Base-by-base conservation (phyloP, 192 early-diverging fungal genomes). In the Linnemannia elongata region DNA sequence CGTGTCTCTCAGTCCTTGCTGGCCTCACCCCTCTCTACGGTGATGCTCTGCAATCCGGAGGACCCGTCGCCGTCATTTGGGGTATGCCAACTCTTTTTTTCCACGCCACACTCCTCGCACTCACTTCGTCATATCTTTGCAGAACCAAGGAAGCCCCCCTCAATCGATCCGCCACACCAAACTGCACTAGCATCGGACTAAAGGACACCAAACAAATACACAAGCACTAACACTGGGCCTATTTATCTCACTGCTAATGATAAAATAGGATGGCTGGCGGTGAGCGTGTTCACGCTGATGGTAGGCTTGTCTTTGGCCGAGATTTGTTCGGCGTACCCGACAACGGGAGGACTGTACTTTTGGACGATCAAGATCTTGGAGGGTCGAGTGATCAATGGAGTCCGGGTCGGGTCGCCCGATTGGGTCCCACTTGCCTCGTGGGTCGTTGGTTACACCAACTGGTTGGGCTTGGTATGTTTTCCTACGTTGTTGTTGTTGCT, bases 401-500 rank as follows among this genome's bases (percentile, higher is more conserved):
- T 82, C n/a, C 70, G 83, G n/a, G 81, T 92, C 13, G 88, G 89
- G 10, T 89, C 78, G 15, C 79, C 89, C 24, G 87, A 88, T 12
- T 90, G 88, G 88, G 90, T 89, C 12, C 92, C 92, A 10, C 80
- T 92, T 39, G 88, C 88, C 22, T 90, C 88, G 20, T 92, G 91
- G 91, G 69, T 92, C 49, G 90, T 90, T 54, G 91, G 91, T 54
- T 92, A 90, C 74, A 88, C 75, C 36, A 91, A 91, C 78, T 91
- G 90, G 90, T 71, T 91, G 74, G 90, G 90, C 52, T 77, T 92
- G 82, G 81, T 82, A 75, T 84, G 88, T n/a, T 24, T 20, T 22
- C 33, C 22, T 47, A 22, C 9, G n/a, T 33, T 30, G 22, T 77
- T 68, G 2, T 77, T 69, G 1, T 77, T 69, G 9, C 13, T 27